Percentiles rank a stretch among this genome's conserved stretches.
These are phyloP conservation scores for Kodamaea fukazawae DNA, from an alignment of 805 yeast species.

Conservation along the genomic window DNA sequence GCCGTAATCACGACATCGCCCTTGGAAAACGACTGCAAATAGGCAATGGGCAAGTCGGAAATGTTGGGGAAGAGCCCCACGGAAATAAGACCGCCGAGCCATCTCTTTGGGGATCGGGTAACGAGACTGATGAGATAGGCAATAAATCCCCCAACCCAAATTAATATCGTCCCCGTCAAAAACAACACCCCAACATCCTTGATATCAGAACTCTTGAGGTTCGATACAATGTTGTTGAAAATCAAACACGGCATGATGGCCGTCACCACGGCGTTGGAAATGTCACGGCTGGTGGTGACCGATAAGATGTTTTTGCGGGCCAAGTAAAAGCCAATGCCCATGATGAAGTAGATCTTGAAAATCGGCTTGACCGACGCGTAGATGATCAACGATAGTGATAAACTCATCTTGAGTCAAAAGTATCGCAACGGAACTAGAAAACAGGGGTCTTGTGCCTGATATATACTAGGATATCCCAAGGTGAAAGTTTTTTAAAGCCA, in stretches of 20 bases:
- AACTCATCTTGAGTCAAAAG: slow-evolving; percentile 1
- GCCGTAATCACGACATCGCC: slow-evolving; percentile 54
- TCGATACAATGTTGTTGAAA: slow-evolving; percentile 67
- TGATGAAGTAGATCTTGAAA: slow-evolving; percentile 72
- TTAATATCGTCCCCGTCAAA: slow-evolving; percentile 48
- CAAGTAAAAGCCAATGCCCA: slow-evolving; percentile 61
- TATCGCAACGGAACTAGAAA: too few relatives aligned
- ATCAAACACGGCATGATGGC: slow-evolving; percentile 74
- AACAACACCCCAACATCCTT: slow-evolving; percentile 65
- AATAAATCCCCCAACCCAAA: slow-evolving; percentile 46
- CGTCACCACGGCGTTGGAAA: slow-evolving; percentile 66
- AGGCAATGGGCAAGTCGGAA: slow-evolving; percentile 84
- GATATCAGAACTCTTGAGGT: slow-evolving; percentile 65
- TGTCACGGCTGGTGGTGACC: slow-evolving; percentile 64
- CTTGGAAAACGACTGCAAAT: slow-evolving; percentile 66
- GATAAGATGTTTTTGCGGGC: slow-evolving; percentile 62
- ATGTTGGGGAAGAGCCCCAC: slow-evolving; percentile 78
- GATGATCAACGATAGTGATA: slow-evolving; percentile 54
- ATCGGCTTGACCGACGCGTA: slow-evolving; percentile 85
- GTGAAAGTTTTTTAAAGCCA: too few relatives aligned
- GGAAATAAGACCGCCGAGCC: slow-evolving; percentile 73
- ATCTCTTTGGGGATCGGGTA: slow-evolving; percentile 63
- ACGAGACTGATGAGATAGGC: slow-evolving; percentile 45
- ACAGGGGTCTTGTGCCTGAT: too few relatives aligned
- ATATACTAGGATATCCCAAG: too few relatives aligned